Evolutionary conservation across 148 eudicot species (phyloP), one percentile per base, ranked within the genome.

Genomic region (Chenopodium berlandieri): DNA sequence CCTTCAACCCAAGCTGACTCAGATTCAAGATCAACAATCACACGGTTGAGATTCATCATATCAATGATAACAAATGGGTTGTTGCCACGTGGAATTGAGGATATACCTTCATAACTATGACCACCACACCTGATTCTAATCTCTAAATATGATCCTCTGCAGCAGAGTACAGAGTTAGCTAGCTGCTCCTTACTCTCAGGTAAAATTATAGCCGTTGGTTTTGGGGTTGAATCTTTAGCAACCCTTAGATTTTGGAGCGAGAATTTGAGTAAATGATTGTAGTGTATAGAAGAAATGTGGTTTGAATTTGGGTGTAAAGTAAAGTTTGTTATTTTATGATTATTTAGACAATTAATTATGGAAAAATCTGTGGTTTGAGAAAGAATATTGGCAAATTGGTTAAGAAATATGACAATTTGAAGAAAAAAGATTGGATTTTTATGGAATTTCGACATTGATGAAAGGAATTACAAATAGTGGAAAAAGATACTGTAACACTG

Each of bases 41-140:
- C 86, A 20, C 71, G 73, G 72, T 87, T 86, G 25, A 88, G 78
- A 63, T 86, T 84, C 77, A 75, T 78, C 81, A 88, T 78, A 46
- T 88, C 90, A 20, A 94, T 82, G 34, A 92, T 83, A 22, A 88
- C 92, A 20, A 90, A 94, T n/a, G 87, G 85, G 56, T 79, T 54
- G 0, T 34, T 27, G 68, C 83, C 84, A 63, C 87, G 84, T 81
- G 81, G 81, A 47, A 44, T 65, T 1, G 92, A 89, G 17, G 91
- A 94, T 12, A 90, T 73, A 34, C 94, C 95, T 73, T 89, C 94
- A 67, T 92, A 92, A 73, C 95, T 90, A 73, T 94, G 95, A 0
- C 97, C 97, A 0, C 95, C 92, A 10, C 87, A 81, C 83, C 97
- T 83, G 31, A 94, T 86, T 54, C 88, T 80, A 10, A 93, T 85